Conservation (phyloP, 257 asterid species). For the Solanum piurae region DNA sequence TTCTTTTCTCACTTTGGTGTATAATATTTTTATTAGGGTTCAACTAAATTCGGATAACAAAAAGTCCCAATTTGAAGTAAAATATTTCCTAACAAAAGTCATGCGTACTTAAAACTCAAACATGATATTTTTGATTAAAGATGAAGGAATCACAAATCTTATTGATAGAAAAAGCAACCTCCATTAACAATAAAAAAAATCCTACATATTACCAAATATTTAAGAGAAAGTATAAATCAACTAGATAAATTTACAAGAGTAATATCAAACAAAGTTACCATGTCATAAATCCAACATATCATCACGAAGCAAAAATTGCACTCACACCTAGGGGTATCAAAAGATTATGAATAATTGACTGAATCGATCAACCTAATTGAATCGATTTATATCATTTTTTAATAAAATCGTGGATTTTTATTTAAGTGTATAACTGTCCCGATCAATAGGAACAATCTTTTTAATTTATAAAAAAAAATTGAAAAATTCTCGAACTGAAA, state of each 20-base stretch:
- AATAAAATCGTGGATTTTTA: too few species aligned
- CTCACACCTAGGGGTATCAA: too few species aligned
- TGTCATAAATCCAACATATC: not conserved
- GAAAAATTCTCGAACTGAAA: too few species aligned
- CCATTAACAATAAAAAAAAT: not conserved
- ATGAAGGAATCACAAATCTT: not conserved
- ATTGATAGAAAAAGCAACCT: not conserved
- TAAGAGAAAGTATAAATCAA: not conserved
- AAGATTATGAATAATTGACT: too few species aligned
- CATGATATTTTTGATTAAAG: not conserved
- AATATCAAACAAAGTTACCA: not conserved
- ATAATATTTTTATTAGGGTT: not conserved
- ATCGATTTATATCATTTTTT: too few species aligned
- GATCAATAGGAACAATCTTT: not conserved
- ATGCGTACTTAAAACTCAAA: not conserved
- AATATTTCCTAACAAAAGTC: not conserved
- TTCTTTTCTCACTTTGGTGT: not conserved
- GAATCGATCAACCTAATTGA: too few species aligned
- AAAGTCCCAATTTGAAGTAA: not conserved
- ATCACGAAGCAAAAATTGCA: not conserved
- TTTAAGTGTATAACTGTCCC: rapidly evolving
- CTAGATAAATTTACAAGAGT: not conserved
- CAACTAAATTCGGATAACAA: not conserved
- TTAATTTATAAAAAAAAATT: too few species aligned
- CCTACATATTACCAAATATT: not conserved